These are phyloP conservation scores for Albizia julibrissin DNA, from an alignment of 306 rosid genomes.

Conservation along the genomic window DNA sequence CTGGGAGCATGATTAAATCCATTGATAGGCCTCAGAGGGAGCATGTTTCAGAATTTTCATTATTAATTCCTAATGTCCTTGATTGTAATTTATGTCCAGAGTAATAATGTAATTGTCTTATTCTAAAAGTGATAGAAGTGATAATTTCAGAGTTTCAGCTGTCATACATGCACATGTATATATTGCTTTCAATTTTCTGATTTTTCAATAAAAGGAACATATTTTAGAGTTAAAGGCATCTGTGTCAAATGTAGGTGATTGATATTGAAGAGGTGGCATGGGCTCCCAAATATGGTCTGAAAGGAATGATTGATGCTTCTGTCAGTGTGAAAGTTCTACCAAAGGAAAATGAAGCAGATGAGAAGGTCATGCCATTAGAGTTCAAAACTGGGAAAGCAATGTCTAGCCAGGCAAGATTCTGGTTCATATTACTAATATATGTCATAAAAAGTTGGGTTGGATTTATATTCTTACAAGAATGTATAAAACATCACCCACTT, in stretches of 20 bases:
- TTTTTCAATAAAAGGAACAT: constrained; percentile 11
- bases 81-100: background rate
- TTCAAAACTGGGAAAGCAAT: constrained; percentile 86
- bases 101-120: background rate
- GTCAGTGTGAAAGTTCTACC: constrained; percentile 62
- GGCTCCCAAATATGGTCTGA: constrained; percentile 94
- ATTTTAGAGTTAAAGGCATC: constrained; percentile 15
- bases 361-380: constrained; percentile 81
- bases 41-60: background rate
- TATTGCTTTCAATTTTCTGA: constrained; percentile 15
- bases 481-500: background rate
- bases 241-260: constrained; percentile 59
- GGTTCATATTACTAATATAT: constrained; percentile 21
- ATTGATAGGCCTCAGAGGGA: background rate
- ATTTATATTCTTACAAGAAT: constrained; percentile 18
- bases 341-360: constrained; percentile 42
- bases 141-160: background rate
- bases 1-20: background rate
- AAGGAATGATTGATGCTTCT: constrained; percentile 98
- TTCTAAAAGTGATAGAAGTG: background rate
- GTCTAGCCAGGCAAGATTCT: constrained; percentile 70
- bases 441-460: constrained; percentile 22
- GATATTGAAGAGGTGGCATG: constrained; percentile 99
- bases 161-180: background rate
- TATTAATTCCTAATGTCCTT: background rate